Evolutionary conservation across 2,329 filamentous ascomycete species (phyloP).

Genomic region (Lanzia echinophila): DNA sequence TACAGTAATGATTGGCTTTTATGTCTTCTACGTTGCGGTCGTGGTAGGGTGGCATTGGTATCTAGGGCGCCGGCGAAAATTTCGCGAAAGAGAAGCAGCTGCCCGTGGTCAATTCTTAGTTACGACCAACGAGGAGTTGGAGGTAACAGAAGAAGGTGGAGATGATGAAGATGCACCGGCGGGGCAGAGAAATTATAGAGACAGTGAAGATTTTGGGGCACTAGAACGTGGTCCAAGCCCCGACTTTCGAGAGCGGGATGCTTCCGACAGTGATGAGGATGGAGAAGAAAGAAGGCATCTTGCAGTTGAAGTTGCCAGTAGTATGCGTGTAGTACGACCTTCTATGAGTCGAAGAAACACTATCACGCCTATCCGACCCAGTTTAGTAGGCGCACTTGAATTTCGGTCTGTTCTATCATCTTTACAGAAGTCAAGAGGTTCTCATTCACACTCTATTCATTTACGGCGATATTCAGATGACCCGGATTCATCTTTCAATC

Average conservation of each 20-base stretch:
- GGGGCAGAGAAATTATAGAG: conserved; percentile 27
- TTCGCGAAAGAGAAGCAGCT: conserved; percentile 59
- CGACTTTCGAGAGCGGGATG: conserved; percentile 37
- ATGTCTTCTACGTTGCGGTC: conserved; percentile 78
- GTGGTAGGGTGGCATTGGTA: conserved; percentile 94
- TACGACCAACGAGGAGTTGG: conserved; percentile 42
- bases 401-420: conserved; percentile 89
- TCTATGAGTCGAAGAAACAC: conserved; percentile 61
- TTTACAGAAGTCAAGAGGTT: conserved; percentile 72
- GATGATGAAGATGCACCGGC: conserved; percentile 45
- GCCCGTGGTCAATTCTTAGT: conserved; percentile 69
- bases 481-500: conserved; percentile 12
- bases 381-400: conserved; percentile 86
- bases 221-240: conserved; percentile 28
- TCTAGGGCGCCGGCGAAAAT: conserved; percentile 53
- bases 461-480: conserved; percentile 65
- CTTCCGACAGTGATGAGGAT: conserved; percentile 39
- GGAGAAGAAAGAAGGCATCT: conserved; percentile 57
- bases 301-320: conserved; percentile 79
- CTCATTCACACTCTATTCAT: conserved; percentile 62
- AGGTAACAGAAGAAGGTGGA: conserved; percentile 61
- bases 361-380: conserved; percentile 81
- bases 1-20: conserved; percentile 81
- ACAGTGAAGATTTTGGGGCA: conserved; percentile 27
- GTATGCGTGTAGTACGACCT: conserved; percentile 80